Conservation (phyloP, 2,329 filamentous ascomycete genomes). For the Stemphylium vesicarium region DNA sequence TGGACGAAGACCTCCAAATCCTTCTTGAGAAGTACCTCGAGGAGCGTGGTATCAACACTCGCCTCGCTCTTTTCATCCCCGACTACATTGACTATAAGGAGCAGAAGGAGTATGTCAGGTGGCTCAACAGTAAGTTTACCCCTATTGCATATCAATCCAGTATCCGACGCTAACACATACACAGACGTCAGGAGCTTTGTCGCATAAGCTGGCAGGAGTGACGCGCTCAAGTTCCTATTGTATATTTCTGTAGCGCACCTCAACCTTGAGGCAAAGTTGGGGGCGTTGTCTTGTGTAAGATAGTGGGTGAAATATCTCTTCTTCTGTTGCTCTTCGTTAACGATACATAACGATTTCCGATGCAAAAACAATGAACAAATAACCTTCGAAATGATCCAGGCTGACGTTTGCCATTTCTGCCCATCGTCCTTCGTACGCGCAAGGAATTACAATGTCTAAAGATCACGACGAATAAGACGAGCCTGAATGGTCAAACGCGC, state of each 20-base stretch:
- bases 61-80: constrained; percentile 86
- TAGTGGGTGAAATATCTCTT: constrained; percentile 19
- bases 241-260: constrained; percentile 27
- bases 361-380: not conserved
- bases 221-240: constrained; percentile 11
- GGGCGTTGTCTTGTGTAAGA: constrained; percentile 36
- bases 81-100: constrained; percentile 99
- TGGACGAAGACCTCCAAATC: constrained; percentile 94
- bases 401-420: too few species aligned
- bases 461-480: too few species aligned
- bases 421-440: too few species aligned
- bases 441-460: too few species aligned
- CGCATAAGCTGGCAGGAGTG: constrained; percentile 53
- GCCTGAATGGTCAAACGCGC: too few species aligned
- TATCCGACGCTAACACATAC: constrained; percentile 24
- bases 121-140: constrained; percentile 68
- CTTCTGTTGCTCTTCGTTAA: not conserved
- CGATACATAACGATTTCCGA: not conserved
- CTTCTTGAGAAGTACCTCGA: constrained; percentile 93
- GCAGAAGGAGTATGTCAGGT: constrained; percentile 93
- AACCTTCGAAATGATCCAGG: too few species aligned
- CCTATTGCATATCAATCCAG: not conserved
- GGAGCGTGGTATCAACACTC: constrained; percentile 87
- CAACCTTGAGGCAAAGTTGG: constrained; percentile 13
- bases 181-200: constrained; percentile 83